Base-by-base conservation (phyloP, 768 basidiomycete species). In the Calvatia gigantea region DNA sequence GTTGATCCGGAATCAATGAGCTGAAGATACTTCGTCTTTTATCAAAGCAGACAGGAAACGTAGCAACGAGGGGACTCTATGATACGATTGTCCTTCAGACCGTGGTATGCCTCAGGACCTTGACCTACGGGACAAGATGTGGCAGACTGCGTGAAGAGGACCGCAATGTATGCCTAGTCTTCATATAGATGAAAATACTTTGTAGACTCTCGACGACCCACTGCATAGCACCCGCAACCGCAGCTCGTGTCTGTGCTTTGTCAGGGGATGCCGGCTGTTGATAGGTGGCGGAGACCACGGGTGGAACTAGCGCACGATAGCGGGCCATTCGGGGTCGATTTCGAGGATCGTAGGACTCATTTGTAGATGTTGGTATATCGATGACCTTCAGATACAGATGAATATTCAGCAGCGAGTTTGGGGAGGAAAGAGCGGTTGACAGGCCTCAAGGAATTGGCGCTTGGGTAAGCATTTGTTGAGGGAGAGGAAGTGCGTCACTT, bases 251-350 rank as follows among this genome's bases (percentile, higher is more conserved):
- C 14, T 80, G 68, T 0, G 71, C 69, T 47, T 81, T 78, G 0
- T 78, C 75, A 0, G 94, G 94, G 62, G 91, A 86, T 0, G 75
- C 61, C 1, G 67, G 67, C 58, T 88, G 88, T 0, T 63, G 62
- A 6, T 65, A 73, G 2, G 67, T 62, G 4, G 78, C 77, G 2
- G 89, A 86, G 58, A 79, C 71, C 80, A 88, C 0, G 87, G 85
- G 58, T 93, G 83, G 61, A 95, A 89, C 0, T 91, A 92, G 6
- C 91, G 87, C 3, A 84, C 85, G 64, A 99, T 92, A 0, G 94
- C 94, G 44, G 98, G 83, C 96, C 96, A 99, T 66, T 93, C 85
- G 0, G 87, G 86, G 64, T 98, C 94, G 69, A 82, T 96, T 12
- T 80, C 77, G 17, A 98, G 64, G 0, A 57, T 58, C 4, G 80